These are phyloP conservation scores for Striga asiatica DNA, from an alignment of 257 asterid species.

Conservation along the genomic window DNA sequence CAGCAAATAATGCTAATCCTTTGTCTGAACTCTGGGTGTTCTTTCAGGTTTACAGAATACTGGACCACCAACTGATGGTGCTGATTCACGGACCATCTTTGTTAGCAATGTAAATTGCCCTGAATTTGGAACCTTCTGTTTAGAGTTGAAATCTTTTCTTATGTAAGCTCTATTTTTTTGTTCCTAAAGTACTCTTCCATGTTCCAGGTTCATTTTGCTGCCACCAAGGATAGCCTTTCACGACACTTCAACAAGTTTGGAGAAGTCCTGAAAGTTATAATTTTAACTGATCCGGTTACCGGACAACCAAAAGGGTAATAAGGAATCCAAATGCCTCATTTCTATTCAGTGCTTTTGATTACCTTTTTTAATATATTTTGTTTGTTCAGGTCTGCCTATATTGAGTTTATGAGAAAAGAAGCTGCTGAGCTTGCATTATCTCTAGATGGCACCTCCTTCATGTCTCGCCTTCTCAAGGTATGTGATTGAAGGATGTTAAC, in stretches of 20 bases:
- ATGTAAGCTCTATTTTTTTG: not conserved
- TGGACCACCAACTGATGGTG: constrained; percentile 61
- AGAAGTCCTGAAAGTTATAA: constrained; percentile 66
- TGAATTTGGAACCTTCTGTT: constrained; percentile 7
- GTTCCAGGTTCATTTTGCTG: constrained; percentile 95
- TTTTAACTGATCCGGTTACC: constrained; percentile 69
- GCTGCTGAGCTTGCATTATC: constrained; percentile 89
- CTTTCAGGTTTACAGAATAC: constrained; percentile 42
- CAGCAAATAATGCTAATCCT: constrained; percentile 6
- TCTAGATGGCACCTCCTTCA: constrained; percentile 80
- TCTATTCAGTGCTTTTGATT: not conserved
- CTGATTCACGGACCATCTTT: constrained; percentile 80
- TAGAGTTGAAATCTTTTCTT: constrained; percentile 3
- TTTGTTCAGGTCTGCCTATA: constrained; percentile 75
- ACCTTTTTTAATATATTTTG: constrained; percentile 10
- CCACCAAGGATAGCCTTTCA: constrained; percentile 85
- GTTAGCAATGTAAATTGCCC: constrained; percentile 71
- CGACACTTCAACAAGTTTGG: constrained; percentile 87
- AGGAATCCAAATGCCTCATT: constrained; percentile 21
- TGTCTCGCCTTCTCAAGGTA: constrained; percentile 95
- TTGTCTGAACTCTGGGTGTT: constrained; percentile 2
- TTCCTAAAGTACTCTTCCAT: constrained; percentile 15
- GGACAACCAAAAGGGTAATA: constrained; percentile 96
- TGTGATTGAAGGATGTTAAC: constrained; percentile 15
- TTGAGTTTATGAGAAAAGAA: constrained; percentile 78